These are phyloP conservation scores for Phytophthora nicotianae DNA, from an alignment of 352 stramenopile genomes.

Conservation along the genomic window DNA sequence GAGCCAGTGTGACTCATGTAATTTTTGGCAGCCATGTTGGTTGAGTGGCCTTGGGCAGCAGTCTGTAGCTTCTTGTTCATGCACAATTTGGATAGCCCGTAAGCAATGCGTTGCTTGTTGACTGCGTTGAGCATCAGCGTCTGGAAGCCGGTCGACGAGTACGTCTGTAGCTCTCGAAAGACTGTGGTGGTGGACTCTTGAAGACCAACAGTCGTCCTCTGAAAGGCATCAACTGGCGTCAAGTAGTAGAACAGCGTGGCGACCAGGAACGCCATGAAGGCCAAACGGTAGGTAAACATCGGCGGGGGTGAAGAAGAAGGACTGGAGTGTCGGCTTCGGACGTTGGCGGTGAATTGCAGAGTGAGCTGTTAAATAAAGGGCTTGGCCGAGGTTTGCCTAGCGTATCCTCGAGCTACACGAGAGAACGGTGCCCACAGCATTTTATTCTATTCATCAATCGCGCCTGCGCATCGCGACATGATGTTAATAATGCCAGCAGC, in stretches of 20 bases:
- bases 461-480: neutral
- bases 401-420: neutral
- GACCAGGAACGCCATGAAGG: slow-evolving; percentile 6
- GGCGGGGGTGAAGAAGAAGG: neutral
- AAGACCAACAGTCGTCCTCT: neutral
- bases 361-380: slow-evolving; percentile 1
- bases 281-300: neutral
- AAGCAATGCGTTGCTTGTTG: slow-evolving; percentile 47
- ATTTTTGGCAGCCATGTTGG: slow-evolving; percentile 46
- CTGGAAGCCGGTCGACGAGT: slow-evolving; percentile 36
- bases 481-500: neutral
- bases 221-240: neutral
- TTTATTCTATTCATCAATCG: neutral
- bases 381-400: neutral
- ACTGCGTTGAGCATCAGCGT: slow-evolving; percentile 47
- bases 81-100: slow-evolving; percentile 44
- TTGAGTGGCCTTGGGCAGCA: slow-evolving; percentile 34
- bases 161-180: slow-evolving; percentile 25
- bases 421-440: neutral
- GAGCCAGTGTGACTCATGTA: slow-evolving; percentile 56
- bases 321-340: neutral
- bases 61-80: slow-evolving; percentile 44
- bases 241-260: slow-evolving; percentile 7
- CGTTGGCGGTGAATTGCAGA: slow-evolving; percentile 18
- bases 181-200: neutral